A percentile compares a stretch with the other conserved stretches of the same genome.
Conservation (phyloP, 768 basidiomycete genomes). For the Mycena floridula region DNA sequence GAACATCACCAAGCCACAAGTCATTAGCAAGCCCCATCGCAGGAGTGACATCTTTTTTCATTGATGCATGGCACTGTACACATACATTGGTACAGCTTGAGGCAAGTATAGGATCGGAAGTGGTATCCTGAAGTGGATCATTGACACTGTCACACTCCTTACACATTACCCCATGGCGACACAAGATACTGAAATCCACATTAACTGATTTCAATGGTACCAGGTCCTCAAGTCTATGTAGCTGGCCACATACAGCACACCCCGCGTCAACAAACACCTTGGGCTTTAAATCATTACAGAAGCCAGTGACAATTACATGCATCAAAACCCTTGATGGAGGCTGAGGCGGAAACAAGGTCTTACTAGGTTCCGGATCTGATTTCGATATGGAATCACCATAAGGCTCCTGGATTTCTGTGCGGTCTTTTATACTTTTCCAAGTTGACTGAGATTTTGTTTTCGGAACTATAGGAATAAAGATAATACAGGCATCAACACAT, state of each 20-base stretch:
- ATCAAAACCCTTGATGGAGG: background rate
- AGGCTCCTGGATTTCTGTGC: too few relatives aligned
- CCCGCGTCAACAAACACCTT: background rate
- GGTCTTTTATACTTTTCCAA: too few relatives aligned
- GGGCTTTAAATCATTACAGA: background rate
- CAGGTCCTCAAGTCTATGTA: background rate
- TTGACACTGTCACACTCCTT: background rate
- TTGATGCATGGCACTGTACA: background rate
- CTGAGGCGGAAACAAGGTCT: background rate
- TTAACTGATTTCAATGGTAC: background rate
- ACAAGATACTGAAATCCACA: background rate
- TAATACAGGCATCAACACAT: too few relatives aligned
- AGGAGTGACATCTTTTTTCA: background rate
- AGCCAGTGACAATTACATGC: background rate
- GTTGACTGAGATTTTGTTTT: too few relatives aligned
- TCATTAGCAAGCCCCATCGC: background rate
- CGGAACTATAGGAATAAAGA: too few relatives aligned
- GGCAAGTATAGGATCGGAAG: background rate
- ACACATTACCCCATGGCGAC: background rate
- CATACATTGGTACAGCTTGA: background rate
- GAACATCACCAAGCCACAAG: slow-evolving; percentile 4
- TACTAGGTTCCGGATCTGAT: too few relatives aligned
- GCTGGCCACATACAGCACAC: slow-evolving; percentile 5
- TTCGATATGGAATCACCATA: too few relatives aligned
- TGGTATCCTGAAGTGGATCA: background rate